Evolutionary conservation across 2,329 filamentous ascomycete species (phyloP).

Genomic region (Aspergillus flavus): DNA sequence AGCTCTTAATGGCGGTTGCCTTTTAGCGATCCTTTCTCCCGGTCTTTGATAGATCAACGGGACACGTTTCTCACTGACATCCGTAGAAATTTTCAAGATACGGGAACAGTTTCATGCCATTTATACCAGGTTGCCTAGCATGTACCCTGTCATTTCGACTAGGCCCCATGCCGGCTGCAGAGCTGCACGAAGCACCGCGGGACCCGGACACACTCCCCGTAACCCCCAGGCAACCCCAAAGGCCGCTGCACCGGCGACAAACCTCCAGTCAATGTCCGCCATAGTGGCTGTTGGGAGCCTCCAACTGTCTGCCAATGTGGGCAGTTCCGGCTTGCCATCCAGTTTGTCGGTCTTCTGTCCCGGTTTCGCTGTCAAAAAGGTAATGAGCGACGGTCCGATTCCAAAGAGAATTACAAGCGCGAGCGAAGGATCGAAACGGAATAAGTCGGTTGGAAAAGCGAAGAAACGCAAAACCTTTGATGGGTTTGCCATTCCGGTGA

Average conservation of each 20-base stretch:
- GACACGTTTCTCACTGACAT: background rate
- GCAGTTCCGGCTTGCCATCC: slow-evolving; percentile 32
- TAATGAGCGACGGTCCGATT: slow-evolving; percentile 49
- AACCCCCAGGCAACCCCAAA: slow-evolving; percentile 58
- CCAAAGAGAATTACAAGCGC: slow-evolving; percentile 53
- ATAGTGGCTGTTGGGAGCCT: slow-evolving; percentile 49
- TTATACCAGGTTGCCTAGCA: slow-evolving; percentile 43
- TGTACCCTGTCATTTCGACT: slow-evolving; percentile 51
- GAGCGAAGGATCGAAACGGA: slow-evolving; percentile 55
- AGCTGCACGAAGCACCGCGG: slow-evolving; percentile 50
- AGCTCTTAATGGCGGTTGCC: slow-evolving; percentile 19
- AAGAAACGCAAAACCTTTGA: slow-evolving; percentile 56
- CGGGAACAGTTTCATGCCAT: background rate
- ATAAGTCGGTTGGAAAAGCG: slow-evolving; percentile 43
- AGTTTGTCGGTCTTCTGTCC: slow-evolving; percentile 27
- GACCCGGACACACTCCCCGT: slow-evolving; percentile 55
- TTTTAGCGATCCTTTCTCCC: background rate
- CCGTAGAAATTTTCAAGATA: background rate
- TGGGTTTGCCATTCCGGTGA: slow-evolving; percentile 55
- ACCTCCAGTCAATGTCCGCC: slow-evolving; percentile 52
- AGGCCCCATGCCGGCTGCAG: slow-evolving; percentile 53
- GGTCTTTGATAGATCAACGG: background rate
- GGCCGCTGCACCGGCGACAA: slow-evolving; percentile 49
- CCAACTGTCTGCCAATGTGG: slow-evolving; percentile 46
- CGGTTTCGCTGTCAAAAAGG: slow-evolving; percentile 34